Percentiles rank a stretch among this genome's conserved stretches.
These are phyloP conservation scores for Ustilaginoidea virens DNA, from an alignment of 2,329 filamentous ascomycete species.

Conservation along the genomic window DNA sequence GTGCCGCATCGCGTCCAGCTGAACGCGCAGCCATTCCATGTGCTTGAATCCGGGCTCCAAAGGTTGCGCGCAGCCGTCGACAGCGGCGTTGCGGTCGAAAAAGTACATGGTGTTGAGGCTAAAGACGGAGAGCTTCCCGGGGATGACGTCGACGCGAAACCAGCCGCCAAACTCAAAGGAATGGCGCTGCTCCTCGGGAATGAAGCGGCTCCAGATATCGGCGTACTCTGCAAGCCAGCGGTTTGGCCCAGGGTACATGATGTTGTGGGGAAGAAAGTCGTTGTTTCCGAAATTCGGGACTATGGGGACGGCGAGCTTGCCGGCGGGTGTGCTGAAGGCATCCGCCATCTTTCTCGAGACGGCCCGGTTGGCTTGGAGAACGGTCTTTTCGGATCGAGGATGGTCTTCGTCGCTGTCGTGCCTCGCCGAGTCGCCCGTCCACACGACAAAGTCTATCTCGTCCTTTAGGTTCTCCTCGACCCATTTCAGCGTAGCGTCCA, in stretches of 20 bases:
- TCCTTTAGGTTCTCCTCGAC: slow-evolving; percentile 63
- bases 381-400: slow-evolving; percentile 59
- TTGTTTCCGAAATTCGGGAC: slow-evolving; percentile 93
- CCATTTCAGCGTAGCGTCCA: slow-evolving; percentile 87
- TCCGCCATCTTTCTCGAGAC: slow-evolving; percentile 64
- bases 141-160: slow-evolving; percentile 89
- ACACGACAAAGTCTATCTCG: slow-evolving; percentile 75
- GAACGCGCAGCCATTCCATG: slow-evolving; percentile 87
- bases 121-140: slow-evolving; percentile 70
- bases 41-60: slow-evolving; percentile 85
- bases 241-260: slow-evolving; percentile 74
- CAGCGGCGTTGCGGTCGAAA: slow-evolving; percentile 82
- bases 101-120: slow-evolving; percentile 96
- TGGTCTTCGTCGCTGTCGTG: slow-evolving; percentile 77
- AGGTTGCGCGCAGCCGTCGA: slow-evolving; percentile 70
- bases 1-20: slow-evolving; percentile 68
- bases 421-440: slow-evolving; percentile 81
- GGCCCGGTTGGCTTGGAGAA: slow-evolving; percentile 62
- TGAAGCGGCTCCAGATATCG: slow-evolving; percentile 70
- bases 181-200: slow-evolving; percentile 84
- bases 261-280: slow-evolving; percentile 93
- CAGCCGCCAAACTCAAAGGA: slow-evolving; percentile 85
- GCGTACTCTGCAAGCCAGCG: slow-evolving; percentile 66
- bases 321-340: slow-evolving; percentile 49
- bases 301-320: slow-evolving; percentile 55